Conservation (phyloP, 352 stramenopile species). For the Phytophthora boehmeriae region DNA sequence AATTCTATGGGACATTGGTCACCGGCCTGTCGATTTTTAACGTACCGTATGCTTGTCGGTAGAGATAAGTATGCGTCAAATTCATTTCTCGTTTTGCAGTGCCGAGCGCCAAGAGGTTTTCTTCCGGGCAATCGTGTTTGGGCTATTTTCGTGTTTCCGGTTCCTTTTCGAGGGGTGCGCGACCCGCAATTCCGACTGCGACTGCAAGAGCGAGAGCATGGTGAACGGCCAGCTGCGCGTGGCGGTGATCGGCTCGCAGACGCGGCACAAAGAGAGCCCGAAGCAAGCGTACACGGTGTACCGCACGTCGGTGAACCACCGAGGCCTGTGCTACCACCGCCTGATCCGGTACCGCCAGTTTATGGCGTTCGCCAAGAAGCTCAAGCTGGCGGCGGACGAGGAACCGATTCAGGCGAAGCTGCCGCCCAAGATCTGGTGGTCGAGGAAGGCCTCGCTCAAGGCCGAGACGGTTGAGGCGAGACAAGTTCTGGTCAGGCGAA, state of each 20-base stretch:
- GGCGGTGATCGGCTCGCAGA: constrained; percentile 75
- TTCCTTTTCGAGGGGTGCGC: constrained; percentile 8
- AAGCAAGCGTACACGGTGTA: constrained; percentile 71
- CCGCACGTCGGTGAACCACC: constrained; percentile 70
- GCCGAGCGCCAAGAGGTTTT: constrained; percentile 9
- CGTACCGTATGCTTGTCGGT: too few relatives aligned
- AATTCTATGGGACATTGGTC: too few relatives aligned
- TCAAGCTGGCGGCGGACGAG: constrained; percentile 42
- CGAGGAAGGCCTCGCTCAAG: constrained; percentile 52
- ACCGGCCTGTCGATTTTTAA: too few relatives aligned
- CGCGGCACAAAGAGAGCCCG: constrained; percentile 29
- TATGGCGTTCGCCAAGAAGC: constrained; percentile 43
- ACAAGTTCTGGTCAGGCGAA: constrained; percentile 71
- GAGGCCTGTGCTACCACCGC: constrained; percentile 69
- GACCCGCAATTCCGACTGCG: constrained; percentile 5
- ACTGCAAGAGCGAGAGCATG: constrained; percentile 20
- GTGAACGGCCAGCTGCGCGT: constrained; percentile 51
- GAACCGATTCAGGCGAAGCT: constrained; percentile 36
- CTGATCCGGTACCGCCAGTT: constrained; percentile 78
- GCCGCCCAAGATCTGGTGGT: constrained; percentile 63
- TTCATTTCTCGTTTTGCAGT: constrained; percentile 33
- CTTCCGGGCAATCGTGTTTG: constrained; percentile 15
- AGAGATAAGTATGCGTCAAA: too few relatives aligned
- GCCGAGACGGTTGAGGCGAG: constrained; percentile 66
- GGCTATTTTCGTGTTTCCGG: constrained; percentile 26